Conservation (phyloP, 2,329 filamentous ascomycete species). For the Ascochyta lentis region DNA sequence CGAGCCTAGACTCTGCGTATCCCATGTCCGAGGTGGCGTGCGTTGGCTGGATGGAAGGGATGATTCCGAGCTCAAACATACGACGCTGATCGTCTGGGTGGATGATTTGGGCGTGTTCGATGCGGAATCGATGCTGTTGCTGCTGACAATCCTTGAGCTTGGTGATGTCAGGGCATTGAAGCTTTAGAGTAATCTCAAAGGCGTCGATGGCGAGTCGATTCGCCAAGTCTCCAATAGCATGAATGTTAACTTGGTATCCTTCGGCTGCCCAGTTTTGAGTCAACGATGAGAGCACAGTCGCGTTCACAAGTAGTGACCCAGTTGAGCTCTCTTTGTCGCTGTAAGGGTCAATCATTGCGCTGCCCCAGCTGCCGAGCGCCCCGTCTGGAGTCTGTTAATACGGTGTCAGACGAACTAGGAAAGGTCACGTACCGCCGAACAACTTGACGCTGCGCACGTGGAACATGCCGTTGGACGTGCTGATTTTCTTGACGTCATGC, state of each 20-base stretch:
- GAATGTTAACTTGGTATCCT: slow-evolving; percentile 74
- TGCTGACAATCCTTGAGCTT: slow-evolving; percentile 61
- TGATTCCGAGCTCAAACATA: slow-evolving; percentile 65
- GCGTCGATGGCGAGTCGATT: slow-evolving; percentile 70
- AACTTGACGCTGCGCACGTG: slow-evolving; percentile 70
- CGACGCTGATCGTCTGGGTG: slow-evolving; percentile 68
- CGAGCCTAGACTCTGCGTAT: slow-evolving; percentile 68
- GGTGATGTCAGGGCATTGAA: slow-evolving; percentile 56
- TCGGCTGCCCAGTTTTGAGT: slow-evolving; percentile 64
- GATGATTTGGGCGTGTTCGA: slow-evolving; percentile 76
- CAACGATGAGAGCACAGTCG: slow-evolving; percentile 62
- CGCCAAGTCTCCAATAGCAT: slow-evolving; percentile 74
- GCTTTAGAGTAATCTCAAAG: slow-evolving; percentile 63
- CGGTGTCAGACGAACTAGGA: no score
- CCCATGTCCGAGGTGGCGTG: slow-evolving; percentile 76
- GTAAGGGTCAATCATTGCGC: slow-evolving; percentile 74
- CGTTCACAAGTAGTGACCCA: slow-evolving; percentile 71
- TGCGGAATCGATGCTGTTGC: slow-evolving; percentile 64
- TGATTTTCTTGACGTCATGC: slow-evolving; percentile 55
- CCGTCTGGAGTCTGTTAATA: slow-evolving; percentile 60
- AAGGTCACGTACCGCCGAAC: slow-evolving; percentile 63
- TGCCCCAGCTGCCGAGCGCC: slow-evolving; percentile 74
- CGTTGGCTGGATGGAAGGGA: slow-evolving; percentile 74
- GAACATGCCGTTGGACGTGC: slow-evolving; percentile 58
- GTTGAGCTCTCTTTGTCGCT: slow-evolving; percentile 66